Evolutionary conservation across 805 yeast genomes (phyloP).

Genomic region (Saccharomycopsis malanga): DNA sequence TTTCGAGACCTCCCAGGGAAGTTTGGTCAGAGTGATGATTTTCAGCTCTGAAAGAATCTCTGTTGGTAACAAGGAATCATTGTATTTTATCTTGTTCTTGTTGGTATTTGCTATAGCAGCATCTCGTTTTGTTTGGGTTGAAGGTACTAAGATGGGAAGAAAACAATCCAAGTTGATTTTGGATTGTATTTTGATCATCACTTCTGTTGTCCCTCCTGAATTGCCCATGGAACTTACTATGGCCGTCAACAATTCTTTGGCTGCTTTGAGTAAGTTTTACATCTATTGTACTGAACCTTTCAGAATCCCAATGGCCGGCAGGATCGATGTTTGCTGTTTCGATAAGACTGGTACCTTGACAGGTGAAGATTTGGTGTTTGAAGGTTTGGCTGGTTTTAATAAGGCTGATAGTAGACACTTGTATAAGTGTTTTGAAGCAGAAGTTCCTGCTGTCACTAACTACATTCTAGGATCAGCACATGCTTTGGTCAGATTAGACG

Average conservation of each 20-base stretch:
- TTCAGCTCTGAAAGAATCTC: constrained; percentile 94
- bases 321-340: constrained; percentile 96
- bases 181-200: constrained; percentile 91
- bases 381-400: constrained; percentile 85
- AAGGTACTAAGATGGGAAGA: constrained; percentile 94
- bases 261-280: constrained; percentile 79
- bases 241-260: constrained; percentile 92
- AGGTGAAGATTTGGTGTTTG: constrained; percentile 92
- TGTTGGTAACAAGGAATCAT: constrained; percentile 91
- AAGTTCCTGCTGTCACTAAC: constrained; percentile 63
- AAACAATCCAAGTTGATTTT: constrained; percentile 86
- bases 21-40: constrained; percentile 94
- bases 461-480: constrained; percentile 89
- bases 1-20: constrained; percentile 98
- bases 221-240: constrained; percentile 97
- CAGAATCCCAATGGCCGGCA: constrained; percentile 95
- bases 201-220: constrained; percentile 98
- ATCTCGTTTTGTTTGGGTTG: constrained; percentile 96
- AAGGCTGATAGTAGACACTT: constrained; percentile 47
- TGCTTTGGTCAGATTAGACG: constrained; percentile 88
- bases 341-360: constrained; percentile 98
- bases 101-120: constrained; percentile 91
- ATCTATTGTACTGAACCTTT: constrained; percentile 98
- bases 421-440: constrained; percentile 36
- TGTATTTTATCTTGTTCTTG: constrained; percentile 84